Evolutionary conservation across 352 stramenopile species (phyloP), one percentile per base, ranked within the genome.

Genomic region (Phytopythium boreale): DNA sequence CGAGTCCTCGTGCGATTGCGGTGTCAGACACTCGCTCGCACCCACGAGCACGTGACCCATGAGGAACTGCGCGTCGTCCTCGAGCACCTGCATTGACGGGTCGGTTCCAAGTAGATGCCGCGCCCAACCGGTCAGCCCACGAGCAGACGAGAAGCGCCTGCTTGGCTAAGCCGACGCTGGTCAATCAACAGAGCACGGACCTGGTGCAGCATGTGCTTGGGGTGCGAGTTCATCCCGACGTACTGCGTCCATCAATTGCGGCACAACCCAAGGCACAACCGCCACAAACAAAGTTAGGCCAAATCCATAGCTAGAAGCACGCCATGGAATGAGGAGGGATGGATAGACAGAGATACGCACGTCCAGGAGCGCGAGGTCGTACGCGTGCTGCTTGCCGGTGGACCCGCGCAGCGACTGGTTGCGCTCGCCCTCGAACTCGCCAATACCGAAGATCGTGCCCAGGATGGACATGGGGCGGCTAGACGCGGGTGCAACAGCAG

Each of bases 21-120:
- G 85, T 22, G 72, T 61, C 26, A 95, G 72, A 50, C 74, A 89
- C 60, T 94, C 77, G 43, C 85, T 95, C 14, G 82, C 72, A 24
- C 77, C 85, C 5, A 95, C 84, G 17, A 95, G 85, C 56, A 94
- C 82, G 51, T 93, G 85, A 49, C 85, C 87, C 85, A 95, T 95
- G 31, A 95, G 67, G 59, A 93, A 93, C 20, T 72, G 46, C n/a
- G 52, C 65, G 47, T 91, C 77, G 27, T 88, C 74, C 10, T 72
- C 71, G 41, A 95, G 58, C 31, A 90, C 75, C 68, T 62, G 41
- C 20, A 34, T 34, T 34, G 29, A 3, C 29, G 29, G 29, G 29
- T 34, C 29, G 29, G 29, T 34, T 34, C 29, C 29, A 34, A 34
- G 29, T 34, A 34, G 29, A 34, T 7, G 29, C 29, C 3, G 29